These are phyloP conservation scores for Hagleromyces aurorensis DNA, from an alignment of 805 yeast genomes.

Conservation along the genomic window DNA sequence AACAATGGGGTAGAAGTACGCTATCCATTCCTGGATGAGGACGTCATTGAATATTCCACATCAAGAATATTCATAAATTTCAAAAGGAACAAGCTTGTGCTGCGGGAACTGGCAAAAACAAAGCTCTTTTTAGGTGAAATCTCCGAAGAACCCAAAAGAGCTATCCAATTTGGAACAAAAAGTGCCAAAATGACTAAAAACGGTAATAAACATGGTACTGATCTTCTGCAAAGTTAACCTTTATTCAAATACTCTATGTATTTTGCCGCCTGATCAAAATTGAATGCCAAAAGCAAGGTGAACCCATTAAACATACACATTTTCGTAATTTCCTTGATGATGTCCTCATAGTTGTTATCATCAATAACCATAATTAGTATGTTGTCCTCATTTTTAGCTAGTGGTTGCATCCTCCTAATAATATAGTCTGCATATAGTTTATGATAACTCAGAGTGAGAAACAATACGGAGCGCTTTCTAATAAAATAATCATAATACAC, in stretches of 20 bases:
- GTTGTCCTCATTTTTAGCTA: conserved; percentile 38
- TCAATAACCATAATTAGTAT: conserved; percentile 58
- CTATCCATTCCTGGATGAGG: conserved; percentile 73
- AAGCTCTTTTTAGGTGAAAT: conserved; percentile 46
- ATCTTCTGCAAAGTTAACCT: conserved; percentile 27
- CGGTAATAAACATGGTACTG: conserved; percentile 73
- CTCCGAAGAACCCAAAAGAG: conserved; percentile 73
- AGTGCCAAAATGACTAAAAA: conserved; percentile 88
- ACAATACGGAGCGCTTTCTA: conserved; percentile 48
- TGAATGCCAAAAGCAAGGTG: conserved; percentile 36
- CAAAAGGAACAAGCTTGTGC: conserved; percentile 44
- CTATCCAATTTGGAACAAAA: conserved; percentile 93
- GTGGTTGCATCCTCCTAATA: conserved; percentile 43
- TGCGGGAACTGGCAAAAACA: conserved; percentile 52
- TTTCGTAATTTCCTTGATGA: conserved; percentile 34
- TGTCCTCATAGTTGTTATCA: conserved; percentile 46
- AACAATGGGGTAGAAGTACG: conserved; percentile 85
- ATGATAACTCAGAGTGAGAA: conserved; percentile 63
- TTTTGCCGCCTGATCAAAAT: conserved; percentile 47
- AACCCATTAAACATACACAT: conserved; percentile 36
- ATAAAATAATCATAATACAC: conserved; percentile 58
- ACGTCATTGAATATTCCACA: conserved; percentile 45
- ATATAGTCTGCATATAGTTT: conserved; percentile 72
- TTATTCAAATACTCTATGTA: conserved; percentile 31
- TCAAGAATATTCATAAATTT: conserved; percentile 41